Conservation (phyloP, 75 land plant genomes). For the Isoetes taiwanensis region DNA sequence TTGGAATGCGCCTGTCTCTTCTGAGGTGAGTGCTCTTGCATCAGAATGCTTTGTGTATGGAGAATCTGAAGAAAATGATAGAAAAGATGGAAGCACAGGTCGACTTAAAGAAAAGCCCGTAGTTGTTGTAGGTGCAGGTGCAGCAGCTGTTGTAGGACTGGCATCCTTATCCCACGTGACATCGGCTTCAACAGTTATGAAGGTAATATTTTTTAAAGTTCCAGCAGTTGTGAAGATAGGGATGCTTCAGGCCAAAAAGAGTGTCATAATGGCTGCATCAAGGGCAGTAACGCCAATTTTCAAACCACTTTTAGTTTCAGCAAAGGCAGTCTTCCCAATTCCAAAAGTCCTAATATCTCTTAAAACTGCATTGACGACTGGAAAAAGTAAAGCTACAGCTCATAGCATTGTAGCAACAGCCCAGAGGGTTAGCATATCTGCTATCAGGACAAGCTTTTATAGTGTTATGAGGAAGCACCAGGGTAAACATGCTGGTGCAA, state of each 20-base stretch:
- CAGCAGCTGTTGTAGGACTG: slow-evolving; percentile 62
- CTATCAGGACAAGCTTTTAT: slow-evolving; percentile 81
- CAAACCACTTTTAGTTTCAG: no score
- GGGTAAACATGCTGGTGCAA: slow-evolving; percentile 24
- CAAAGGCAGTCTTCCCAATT: slow-evolving; percentile 31
- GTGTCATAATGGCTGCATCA: slow-evolving; percentile 27
- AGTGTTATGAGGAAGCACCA: slow-evolving; percentile 63
- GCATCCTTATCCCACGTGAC: slow-evolving; percentile 52
- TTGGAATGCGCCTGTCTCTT: slow-evolving; percentile 56
- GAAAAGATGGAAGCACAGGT: slow-evolving; percentile 18
- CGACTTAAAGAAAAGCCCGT: slow-evolving; percentile 23
- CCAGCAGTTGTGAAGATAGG: slow-evolving; percentile 43
- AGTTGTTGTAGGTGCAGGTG: slow-evolving; percentile 79
- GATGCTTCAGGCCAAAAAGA: slow-evolving; percentile 44
- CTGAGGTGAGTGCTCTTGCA: slow-evolving; percentile 35
- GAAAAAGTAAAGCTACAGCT: slow-evolving; percentile 44
- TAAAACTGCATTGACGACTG: slow-evolving; percentile 47
- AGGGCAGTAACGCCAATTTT: slow-evolving; percentile 34
- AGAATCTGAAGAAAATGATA: slow-evolving; percentile 15
- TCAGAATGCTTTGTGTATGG: slow-evolving; percentile 29
- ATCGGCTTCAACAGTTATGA: slow-evolving; percentile 28
- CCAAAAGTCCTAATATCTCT: slow-evolving; percentile 13
- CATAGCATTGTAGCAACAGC: slow-evolving; percentile 65
- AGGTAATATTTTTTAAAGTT: slow-evolving; percentile 38
- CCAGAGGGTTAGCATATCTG: slow-evolving; percentile 58